These are phyloP conservation scores for Oxytropis ochrocephala DNA, from an alignment of 306 rosid genomes.

Conservation along the genomic window DNA sequence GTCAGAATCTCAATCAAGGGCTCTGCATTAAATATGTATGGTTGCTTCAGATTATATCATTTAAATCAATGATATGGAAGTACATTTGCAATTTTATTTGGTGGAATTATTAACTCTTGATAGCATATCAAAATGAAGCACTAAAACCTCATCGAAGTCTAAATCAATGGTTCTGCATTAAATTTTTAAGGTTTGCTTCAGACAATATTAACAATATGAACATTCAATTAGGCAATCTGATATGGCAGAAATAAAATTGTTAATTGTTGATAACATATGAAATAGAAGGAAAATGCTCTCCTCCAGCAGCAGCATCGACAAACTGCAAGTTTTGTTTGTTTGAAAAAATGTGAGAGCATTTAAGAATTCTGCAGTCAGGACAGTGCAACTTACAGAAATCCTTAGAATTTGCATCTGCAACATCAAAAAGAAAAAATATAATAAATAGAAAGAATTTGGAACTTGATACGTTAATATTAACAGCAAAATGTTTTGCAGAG, in stretches of 20 bases:
- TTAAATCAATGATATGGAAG: not conserved
- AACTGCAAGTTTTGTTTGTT: not conserved
- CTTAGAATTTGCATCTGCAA: slow-evolving; percentile 70
- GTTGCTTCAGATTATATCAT: not conserved
- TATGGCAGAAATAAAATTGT: not conserved
- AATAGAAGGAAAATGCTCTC: slow-evolving; percentile 14
- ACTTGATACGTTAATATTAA: not conserved
- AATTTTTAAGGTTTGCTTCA: not conserved
- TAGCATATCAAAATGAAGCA: slow-evolving; percentile 17
- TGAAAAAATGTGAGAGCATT: slow-evolving; percentile 19
- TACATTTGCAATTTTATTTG: not conserved
- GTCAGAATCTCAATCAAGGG: slow-evolving; percentile 14
- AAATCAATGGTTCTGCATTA: slow-evolving; percentile 11
- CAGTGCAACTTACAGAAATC: slow-evolving; percentile 68
- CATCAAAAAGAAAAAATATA: slow-evolving; percentile 19
- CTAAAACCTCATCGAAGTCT: slow-evolving; percentile 5
- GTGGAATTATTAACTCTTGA: not conserved
- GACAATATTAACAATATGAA: not conserved
- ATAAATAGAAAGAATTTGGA: not conserved
- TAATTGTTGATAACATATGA: not conserved
- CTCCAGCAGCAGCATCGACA: slow-evolving; percentile 7
- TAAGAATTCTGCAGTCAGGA: slow-evolving; percentile 6
- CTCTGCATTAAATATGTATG: not conserved
- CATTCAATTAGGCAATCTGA: not conserved
- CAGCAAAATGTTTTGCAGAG: not conserved